Evolutionary conservation across 2,329 filamentous ascomycete genomes (phyloP), one percentile per base, ranked within the genome.

Genomic region (Penicillium sp.): DNA sequence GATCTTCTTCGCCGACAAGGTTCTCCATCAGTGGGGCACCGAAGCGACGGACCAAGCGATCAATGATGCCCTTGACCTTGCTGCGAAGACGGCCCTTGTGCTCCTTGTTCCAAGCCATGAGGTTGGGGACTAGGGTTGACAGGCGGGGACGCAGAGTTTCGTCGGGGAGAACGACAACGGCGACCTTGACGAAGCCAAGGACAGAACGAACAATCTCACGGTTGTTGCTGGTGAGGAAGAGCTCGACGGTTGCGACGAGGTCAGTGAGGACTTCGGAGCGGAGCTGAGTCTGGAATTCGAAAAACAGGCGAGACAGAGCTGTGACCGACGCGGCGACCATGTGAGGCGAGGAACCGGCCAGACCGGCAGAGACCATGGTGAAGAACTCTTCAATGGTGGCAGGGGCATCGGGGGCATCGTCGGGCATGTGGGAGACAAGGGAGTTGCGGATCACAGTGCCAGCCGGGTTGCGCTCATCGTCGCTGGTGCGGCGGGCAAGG

Each of bases 261-360:
- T 97, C 93, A 9, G 84, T 81, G 41, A 96, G 82, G 2, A 91
- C 89, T 58, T 87, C 82, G 9, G 83, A 77, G 54, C 83, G 85
- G 27, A 97, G 79, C 25, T 83, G 75, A 27, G 83, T 80, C 62
- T 90, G 88, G 79, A 96, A 99, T 70, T 97, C 89, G 75, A 92
- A 97, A 27, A 99, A 83, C 25, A 97, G 86, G n/a, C 94, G 86
- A 14, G 92, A 94, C 35, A 99, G 83, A 14, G 94, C 93, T 0
- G 92, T 97, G 70, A 99, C 92, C n/a, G 90, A 92, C 0, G 94
- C 94, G 6, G 91, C 96, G 59, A 97, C 92, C 92, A 97, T 97
- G 77, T 97, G 93, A 29, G 94, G 92, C 11, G 92, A 93, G 66
- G 88, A 89, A 54, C 92, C 93, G 2, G 93, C 94, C 51, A 99